phyloP scores from a whole-genome alignment of 202 grass and related monocot species.

The Bolboschoenoplectus hybrid region DNA sequence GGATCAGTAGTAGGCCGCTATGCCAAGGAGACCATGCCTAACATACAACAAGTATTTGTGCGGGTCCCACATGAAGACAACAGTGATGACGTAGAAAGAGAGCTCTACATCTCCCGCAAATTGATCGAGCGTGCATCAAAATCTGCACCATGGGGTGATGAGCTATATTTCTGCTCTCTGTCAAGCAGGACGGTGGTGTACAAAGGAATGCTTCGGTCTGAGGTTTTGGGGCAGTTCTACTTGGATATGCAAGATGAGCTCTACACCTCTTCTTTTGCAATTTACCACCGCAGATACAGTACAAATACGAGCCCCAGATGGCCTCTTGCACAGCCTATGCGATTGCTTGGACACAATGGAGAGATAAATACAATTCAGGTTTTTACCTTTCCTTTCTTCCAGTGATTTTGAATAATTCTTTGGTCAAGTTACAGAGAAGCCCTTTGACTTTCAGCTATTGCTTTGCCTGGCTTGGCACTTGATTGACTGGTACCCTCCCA shows the following conservation, averaged over 20 bases:
- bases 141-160: conserved; percentile 77
- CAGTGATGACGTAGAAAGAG: conserved; percentile 95
- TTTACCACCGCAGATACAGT: conserved; percentile 98
- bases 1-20: conserved; percentile 72
- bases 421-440: not conserved
- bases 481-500: not conserved
- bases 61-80: conserved; percentile 89
- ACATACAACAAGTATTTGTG: conserved; percentile 89
- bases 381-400: conserved; percentile 35
- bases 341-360: conserved; percentile 98
- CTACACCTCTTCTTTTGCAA: conserved; percentile 89
- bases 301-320: conserved; percentile 98
- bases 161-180: conserved; percentile 96
- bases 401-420: conserved; percentile 24
- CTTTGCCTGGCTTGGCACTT: not conserved
- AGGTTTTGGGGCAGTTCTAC: conserved; percentile 96
- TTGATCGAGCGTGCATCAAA: conserved; percentile 72
- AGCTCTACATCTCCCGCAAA: conserved; percentile 92
- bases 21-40: conserved; percentile 97
- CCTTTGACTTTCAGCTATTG: conserved; percentile 1
- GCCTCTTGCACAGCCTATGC: conserved; percentile 99
- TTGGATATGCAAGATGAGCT: conserved; percentile 87
- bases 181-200: conserved; percentile 91
- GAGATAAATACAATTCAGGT: conserved; percentile 99
- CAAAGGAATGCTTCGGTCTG: conserved; percentile 98